Conservation (phyloP, 192 early-diverging fungal species). For the Piromyces sp. region DNA sequence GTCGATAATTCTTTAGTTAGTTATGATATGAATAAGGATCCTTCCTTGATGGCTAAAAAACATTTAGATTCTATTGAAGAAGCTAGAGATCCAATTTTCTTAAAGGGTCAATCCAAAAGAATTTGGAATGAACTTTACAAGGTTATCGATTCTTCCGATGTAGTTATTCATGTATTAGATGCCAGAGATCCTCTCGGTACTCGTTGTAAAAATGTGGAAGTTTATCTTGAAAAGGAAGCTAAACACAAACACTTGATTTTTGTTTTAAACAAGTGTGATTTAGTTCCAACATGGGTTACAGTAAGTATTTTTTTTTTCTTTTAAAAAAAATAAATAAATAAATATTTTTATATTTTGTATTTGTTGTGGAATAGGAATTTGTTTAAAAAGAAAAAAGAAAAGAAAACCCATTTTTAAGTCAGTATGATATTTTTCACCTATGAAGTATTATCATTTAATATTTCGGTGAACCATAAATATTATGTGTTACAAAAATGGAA, state of each 20-base stretch:
- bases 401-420: conserved; percentile 40
- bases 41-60: conserved; percentile 54
- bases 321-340: too few species aligned
- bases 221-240: conserved; percentile 77
- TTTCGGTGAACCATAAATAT: not conserved
- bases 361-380: not conserved
- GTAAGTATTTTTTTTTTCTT: conserved; percentile 22
- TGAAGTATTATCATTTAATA: not conserved
- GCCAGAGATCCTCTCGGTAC: conserved; percentile 96
- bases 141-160: conserved; percentile 84
- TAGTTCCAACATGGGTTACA: conserved; percentile 97
- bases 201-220: conserved; percentile 79
- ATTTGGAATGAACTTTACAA: conserved; percentile 99
- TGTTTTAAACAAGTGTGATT: conserved; percentile 95
- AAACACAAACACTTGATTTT: conserved; percentile 92
- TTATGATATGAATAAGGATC: conserved; percentile 41
- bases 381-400: not conserved
- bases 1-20: conserved; percentile 46
- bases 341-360: not conserved
- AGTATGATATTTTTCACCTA: conserved; percentile 11
- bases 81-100: conserved; percentile 72
- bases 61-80: conserved; percentile 51
- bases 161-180: conserved; percentile 90
- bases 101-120: conserved; percentile 84
- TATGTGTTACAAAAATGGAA: conserved; percentile 39